Evolutionary conservation across 345 rosid genomes (phyloP).

Genomic region (Orychophragmus violaceus): DNA sequence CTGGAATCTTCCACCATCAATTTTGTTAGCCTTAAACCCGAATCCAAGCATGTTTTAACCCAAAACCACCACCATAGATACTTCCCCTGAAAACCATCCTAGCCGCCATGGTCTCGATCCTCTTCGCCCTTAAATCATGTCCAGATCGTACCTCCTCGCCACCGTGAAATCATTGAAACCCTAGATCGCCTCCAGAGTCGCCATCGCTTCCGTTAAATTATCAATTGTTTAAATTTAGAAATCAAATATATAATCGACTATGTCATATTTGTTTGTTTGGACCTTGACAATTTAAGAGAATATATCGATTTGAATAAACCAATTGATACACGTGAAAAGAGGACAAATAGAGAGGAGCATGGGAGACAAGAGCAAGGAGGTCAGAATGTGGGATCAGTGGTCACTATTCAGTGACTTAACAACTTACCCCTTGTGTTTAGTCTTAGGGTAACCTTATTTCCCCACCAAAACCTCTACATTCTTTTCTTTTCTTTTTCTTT

Average conservation of each 20-base stretch:
- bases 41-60: no score
- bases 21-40: no score
- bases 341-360: conserved; percentile 20
- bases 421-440: conserved; percentile 8
- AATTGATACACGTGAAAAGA: neutral
- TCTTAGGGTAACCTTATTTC: conserved; percentile 14
- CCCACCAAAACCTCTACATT: conserved; percentile 10
- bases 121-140: no score
- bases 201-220: no score
- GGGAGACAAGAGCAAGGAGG: conserved; percentile 23
- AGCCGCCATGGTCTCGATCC: no score
- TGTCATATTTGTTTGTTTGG: neutral
- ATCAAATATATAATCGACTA: neutral
- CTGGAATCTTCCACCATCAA: no score
- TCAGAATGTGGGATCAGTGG: conserved; percentile 24
- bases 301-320: neutral
- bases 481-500: neutral
- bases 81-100: no score
- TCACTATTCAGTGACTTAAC: conserved; percentile 9
- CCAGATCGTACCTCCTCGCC: no score
- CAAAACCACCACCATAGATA: no score
- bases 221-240: neutral
- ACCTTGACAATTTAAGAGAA: neutral
- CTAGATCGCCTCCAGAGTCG: no score
- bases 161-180: no score